Evolutionary conservation across 768 basidiomycete species (phyloP).

Genomic region (Obba rivulosa): DNA sequence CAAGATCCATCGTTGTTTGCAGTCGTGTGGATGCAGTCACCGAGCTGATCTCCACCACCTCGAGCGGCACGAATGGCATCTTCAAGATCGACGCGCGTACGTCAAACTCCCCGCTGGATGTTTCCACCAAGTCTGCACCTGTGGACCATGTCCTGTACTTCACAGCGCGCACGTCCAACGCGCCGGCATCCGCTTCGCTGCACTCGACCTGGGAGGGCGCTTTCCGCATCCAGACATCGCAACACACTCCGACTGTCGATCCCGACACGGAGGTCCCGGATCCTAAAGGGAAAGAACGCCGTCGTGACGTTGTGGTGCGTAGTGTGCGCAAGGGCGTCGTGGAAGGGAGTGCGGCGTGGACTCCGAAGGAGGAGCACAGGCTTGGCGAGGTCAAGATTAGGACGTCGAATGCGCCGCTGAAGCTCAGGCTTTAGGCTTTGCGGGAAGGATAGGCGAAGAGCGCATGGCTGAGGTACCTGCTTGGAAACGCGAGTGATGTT

Average conservation of each 20-base stretch:
- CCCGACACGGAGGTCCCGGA: slow-evolving; percentile 7
- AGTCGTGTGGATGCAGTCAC: slow-evolving; percentile 16
- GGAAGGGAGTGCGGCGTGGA: slow-evolving; percentile 8
- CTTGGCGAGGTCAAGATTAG: slow-evolving; percentile 3
- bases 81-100: slow-evolving; percentile 30
- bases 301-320: slow-evolving; percentile 1
- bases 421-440: too few species aligned
- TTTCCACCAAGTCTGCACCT: slow-evolving; percentile 29
- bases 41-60: slow-evolving; percentile 10
- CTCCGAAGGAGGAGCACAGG: background rate
- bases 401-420: slow-evolving; percentile 6
- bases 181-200: slow-evolving; percentile 26
- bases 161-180: slow-evolving; percentile 28
- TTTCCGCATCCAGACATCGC: slow-evolving; percentile 24
- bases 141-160: slow-evolving; percentile 29
- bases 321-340: slow-evolving; percentile 1
- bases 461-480: too few species aligned
- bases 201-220: slow-evolving; percentile 34
- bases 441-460: too few species aligned
- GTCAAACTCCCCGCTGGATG: slow-evolving; percentile 26
- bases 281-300: slow-evolving; percentile 14
- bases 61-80: slow-evolving; percentile 17
- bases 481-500: too few species aligned
- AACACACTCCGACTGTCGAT: slow-evolving; percentile 3
- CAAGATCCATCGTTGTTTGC: background rate